A percentile compares a stretch with the other conserved stretches of the same genome.
phyloP scores from a whole-genome alignment of 306 rosid species.

The Lathyrus tuberosus region DNA sequence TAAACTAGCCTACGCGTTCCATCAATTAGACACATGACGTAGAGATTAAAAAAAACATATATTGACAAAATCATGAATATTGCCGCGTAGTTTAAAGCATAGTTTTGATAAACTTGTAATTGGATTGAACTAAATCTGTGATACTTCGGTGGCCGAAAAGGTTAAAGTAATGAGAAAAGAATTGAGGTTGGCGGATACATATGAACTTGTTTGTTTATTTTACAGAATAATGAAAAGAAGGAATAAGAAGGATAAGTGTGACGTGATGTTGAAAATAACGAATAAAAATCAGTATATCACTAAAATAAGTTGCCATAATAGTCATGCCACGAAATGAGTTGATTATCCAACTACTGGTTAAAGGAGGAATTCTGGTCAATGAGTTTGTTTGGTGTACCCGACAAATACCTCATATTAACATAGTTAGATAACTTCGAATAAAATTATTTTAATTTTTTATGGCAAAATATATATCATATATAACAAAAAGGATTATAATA shows the following conservation, averaged over 20 bases:
- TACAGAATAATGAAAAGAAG: conserved; percentile 11
- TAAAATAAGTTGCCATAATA: not conserved
- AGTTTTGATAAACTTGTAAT: not conserved
- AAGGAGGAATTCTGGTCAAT: conserved; percentile 2
- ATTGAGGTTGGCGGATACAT: conserved; percentile 6
- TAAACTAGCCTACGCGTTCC: not conserved
- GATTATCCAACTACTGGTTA: not conserved
- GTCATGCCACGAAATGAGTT: conserved; percentile 12
- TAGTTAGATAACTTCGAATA: not conserved
- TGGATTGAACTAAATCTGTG: conserved; percentile 7
- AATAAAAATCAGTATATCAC: not conserved
- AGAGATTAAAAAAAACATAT: not conserved
- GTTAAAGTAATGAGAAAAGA: conserved; percentile 17
- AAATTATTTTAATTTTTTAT: no score
- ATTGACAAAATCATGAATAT: not conserved
- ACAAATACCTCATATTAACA: not conserved
- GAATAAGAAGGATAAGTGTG: not conserved
- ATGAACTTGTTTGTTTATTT: conserved; percentile 5
- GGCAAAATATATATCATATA: no score
- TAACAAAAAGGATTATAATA: no score
- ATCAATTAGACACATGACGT: not conserved
- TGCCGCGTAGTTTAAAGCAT: not conserved
- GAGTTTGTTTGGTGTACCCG: not conserved
- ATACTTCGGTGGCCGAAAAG: conserved; percentile 41
- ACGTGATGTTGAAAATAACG: conserved; percentile 13